Evolutionary conservation across 306 rosid genomes (phyloP), one percentile per base, ranked within the genome.

Genomic region (Inga laurina): DNA sequence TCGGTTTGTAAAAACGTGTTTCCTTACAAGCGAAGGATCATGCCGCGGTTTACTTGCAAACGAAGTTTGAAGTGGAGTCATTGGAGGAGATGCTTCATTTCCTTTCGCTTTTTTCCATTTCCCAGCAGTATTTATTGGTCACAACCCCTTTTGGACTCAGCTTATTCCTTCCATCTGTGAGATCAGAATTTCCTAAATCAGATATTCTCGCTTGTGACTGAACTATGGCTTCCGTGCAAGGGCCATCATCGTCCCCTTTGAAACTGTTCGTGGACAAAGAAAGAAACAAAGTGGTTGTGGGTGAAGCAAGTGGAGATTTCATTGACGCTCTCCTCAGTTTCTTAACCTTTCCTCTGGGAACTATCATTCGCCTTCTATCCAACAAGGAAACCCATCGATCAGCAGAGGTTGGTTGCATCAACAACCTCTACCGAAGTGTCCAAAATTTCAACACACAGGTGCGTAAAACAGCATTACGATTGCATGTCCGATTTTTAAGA

Each of bases 361-460:
- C 80, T 10, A 59, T 77, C 56, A 2, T 41, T 43, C 27, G 72
- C 0, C 80, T 77, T 24, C 56, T 39, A 1, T n/a, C 54, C 18
- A 18, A 32, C 3, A 32, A 77, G 37, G 8, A 56, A 24, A 44
- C 37, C 0, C 39, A 44, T n/a, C 43, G 43, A 39, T 39, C 8
- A 39, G 43, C 43, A 39, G 71, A 35, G 2, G 32, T 77, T 41
- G 80, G 71, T 0, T n/a, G 80, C 72, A 61, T 77, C 41, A 77
- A 59, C 72, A 77, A 77, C 19, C 56, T 77, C 13, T 77, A 61
- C 57, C 52, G 9, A 15, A 77, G 80, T 77, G 72, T 77, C 13
- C 16, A 24, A 61, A 61, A 43, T 6, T 1, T 22, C 3, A 13
- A 72, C 76, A 70, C 34, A 4, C 19, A 71, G 75, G 75, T 71